Evolutionary conservation across 108 stramenopile genomes (phyloP), one percentile per base, ranked within the genome.

Genomic region (Nitzschia putrida): DNA sequence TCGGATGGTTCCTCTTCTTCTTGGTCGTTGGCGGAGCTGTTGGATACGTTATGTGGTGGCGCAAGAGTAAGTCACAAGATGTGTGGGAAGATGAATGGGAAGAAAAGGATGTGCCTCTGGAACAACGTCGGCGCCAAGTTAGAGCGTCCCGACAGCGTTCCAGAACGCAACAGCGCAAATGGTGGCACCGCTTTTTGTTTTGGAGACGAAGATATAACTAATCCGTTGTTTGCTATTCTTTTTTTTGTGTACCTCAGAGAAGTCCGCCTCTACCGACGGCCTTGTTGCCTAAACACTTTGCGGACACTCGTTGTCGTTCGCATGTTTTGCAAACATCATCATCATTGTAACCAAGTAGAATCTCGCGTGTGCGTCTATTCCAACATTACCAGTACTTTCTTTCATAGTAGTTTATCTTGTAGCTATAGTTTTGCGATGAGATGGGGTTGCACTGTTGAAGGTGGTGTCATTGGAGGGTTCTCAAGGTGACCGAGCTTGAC

Each of bases 11-110:
- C 49, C 25, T 73, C 6, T 73, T 73, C 51, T 16, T 41, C 55
- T 14, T 73, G 39, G 41, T 70, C 23, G 53, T 72, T 56, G 67
- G 29, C 22, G 78, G 78, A 39, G 26, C 65, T 54, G 78, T 13
- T 14, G 61, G 57, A 55, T 79, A 79, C 71, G 52, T 71, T 49
- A 34, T 69, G 34, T 79, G 71, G 71, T 72, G 71, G 78, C 71
- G 70, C 71, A 72, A 79, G 71, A 79, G 65, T 64, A 79, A 79
- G 78, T 63, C 42, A 40, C 38, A 22, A 13, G 55, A 56, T 49
- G 47, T 18, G 14, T 49, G 47, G 47, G 47, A 49, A 49, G 14
- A 49, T 49, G n/a, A 16, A 3, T 49, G 47, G 47, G 47, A 49
- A 18, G 47, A 49, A 49, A 18, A 18, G n/a, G 47, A 49, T 18